Conservation (phyloP, 306 rosid genomes). For the Acacia acuminata region DNA sequence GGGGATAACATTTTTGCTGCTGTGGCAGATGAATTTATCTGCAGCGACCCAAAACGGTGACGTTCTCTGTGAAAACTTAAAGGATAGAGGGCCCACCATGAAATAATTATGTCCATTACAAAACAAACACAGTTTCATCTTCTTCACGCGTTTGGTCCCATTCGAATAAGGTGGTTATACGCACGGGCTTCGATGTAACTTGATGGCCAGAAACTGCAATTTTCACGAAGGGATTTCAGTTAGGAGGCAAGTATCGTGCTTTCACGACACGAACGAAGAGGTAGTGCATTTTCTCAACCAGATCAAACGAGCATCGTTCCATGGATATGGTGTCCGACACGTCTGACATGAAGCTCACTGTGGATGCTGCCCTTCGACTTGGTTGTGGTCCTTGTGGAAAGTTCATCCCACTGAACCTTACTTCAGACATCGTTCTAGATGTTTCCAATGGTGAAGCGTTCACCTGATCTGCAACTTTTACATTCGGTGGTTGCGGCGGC, state of each 20-base stretch:
- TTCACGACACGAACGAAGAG: constrained; percentile 76
- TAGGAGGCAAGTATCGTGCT: constrained; percentile 64
- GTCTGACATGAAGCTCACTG: constrained; percentile 41
- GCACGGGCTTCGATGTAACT: constrained; percentile 57
- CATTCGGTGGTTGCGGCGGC: neutral
- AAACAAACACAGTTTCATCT: no score
- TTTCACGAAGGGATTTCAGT: constrained; percentile 54
- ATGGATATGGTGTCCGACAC: constrained; percentile 39
- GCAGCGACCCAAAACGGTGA: no score
- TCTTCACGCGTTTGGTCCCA: constrained; percentile 66
- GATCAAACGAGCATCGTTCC: constrained; percentile 75
- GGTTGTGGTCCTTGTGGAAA: constrained; percentile 52
- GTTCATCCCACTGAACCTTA: constrained; percentile 41
- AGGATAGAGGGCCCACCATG: no score
- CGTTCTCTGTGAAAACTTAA: no score
- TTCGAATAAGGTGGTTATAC: constrained; percentile 56
- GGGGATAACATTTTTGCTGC: no score
- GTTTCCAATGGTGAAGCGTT: constrained; percentile 18
- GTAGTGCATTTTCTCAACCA: constrained; percentile 91
- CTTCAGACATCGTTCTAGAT: constrained; percentile 26
- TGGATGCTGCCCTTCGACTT: constrained; percentile 35
- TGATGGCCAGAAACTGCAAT: constrained; percentile 50
- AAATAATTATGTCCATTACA: no score
- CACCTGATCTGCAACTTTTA: constrained; percentile 13
- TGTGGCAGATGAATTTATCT: no score